Conservation (phyloP, 2,329 filamentous ascomycete genomes). For the Penicillium sp. region DNA sequence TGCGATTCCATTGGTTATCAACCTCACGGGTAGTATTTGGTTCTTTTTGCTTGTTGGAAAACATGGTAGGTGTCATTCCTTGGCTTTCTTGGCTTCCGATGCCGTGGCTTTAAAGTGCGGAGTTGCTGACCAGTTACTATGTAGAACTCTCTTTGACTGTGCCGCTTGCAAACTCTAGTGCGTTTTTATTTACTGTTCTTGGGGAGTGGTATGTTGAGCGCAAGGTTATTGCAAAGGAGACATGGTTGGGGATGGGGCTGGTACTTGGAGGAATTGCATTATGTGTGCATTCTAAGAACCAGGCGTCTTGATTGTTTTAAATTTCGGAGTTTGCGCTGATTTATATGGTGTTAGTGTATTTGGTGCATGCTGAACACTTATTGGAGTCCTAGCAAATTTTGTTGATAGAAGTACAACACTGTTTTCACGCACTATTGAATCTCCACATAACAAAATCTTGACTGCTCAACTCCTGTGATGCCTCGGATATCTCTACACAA, state of each 20-base stretch:
- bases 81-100: background rate
- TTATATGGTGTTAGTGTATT: background rate
- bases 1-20: slow-evolving; percentile 78
- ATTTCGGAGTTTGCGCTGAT: background rate
- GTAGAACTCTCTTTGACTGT: slow-evolving; percentile 88
- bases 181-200: slow-evolving; percentile 92
- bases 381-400: background rate
- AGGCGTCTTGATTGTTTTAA: slow-evolving; percentile 3
- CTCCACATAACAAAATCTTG: too few species aligned
- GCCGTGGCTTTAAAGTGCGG: background rate
- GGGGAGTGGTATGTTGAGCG: slow-evolving; percentile 94
- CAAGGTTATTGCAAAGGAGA: slow-evolving; percentile 85
- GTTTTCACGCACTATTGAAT: background rate
- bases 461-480: too few species aligned
- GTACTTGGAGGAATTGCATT: slow-evolving; percentile 78
- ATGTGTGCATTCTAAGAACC: slow-evolving; percentile 65
- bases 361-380: background rate
- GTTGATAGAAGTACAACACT: background rate
- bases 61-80: slow-evolving; percentile 63
- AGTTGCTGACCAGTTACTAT: background rate
- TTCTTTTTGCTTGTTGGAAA: slow-evolving; percentile 93
- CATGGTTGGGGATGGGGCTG: slow-evolving; percentile 75
- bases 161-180: slow-evolving; percentile 89
- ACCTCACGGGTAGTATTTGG: slow-evolving; percentile 91
- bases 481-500: background rate